phyloP scores from a whole-genome alignment of 345 rosid genomes.

The Tarenaya hassleriana region DNA sequence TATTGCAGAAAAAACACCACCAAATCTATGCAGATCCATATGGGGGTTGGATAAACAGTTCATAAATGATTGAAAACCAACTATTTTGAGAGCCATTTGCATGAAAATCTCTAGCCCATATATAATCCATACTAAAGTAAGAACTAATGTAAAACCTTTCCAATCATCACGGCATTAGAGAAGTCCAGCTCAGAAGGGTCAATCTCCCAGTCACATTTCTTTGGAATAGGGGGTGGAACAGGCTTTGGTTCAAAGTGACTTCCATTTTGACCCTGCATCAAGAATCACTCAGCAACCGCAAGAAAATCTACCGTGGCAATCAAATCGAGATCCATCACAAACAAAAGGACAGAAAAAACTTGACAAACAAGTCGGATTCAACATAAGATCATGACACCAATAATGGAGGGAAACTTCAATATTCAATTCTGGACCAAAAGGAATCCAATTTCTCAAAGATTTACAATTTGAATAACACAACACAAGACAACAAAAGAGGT shows the following conservation, averaged over 20 bases:
- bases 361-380: no score
- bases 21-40: not conserved
- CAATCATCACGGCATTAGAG: slow-evolving; percentile 63
- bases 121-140: no score
- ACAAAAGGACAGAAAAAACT: no score
- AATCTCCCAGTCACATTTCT: slow-evolving; percentile 99
- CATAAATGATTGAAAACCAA: not conserved
- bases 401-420: no score
- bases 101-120: not conserved
- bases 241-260: slow-evolving; percentile 98
- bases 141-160: slow-evolving; percentile 55
- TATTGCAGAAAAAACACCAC: slow-evolving; percentile 7
- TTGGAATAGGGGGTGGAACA: slow-evolving; percentile 87
- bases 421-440: no score
- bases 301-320: no score
- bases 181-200: slow-evolving; percentile 95
- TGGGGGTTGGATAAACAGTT: not conserved
- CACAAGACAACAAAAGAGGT: no score
- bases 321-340: no score
- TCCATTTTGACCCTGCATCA: slow-evolving; percentile 85
- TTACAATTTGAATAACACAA: no score
- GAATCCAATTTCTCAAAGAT: no score
- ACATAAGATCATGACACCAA: no score
- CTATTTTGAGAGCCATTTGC: not conserved
- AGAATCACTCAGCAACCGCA: slow-evolving; percentile 8